Percentiles rank a stretch among this genome's conserved stretches.
phyloP scores from a whole-genome alignment of 129 eudicot species.

The Arctium lappa region DNA sequence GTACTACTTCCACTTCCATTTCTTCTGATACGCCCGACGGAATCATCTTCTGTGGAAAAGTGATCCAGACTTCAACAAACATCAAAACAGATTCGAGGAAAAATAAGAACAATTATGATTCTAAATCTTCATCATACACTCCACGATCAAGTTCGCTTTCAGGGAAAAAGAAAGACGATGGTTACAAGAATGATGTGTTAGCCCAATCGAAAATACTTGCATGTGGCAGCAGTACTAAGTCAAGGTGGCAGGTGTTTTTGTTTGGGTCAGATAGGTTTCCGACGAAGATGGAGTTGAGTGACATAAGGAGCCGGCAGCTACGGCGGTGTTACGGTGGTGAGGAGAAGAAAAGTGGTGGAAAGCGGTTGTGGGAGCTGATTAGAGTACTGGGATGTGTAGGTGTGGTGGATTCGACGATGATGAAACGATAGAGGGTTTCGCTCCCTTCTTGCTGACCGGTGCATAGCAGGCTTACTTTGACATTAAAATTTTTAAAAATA shows the following conservation, averaged over 20 bases:
- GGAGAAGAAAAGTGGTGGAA: no score
- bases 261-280: slow-evolving; percentile 28
- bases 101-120: neutral
- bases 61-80: slow-evolving; percentile 1
- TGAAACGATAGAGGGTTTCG: no score
- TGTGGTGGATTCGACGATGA: no score
- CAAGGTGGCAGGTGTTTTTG: slow-evolving; percentile 28
- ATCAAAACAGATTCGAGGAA: neutral
- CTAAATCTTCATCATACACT: neutral
- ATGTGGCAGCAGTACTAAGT: slow-evolving; percentile 1
- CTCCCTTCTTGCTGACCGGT: no score
- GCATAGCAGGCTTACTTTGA: no score
- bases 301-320: slow-evolving; percentile 38
- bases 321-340: neutral
- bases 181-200: neutral
- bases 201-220: slow-evolving; percentile 3
- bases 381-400: no score
- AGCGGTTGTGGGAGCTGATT: no score
- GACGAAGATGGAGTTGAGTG: slow-evolving; percentile 23
- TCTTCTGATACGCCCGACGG: neutral
- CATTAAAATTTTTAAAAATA: no score
- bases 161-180: no score
- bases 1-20: neutral
- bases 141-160: neutral
- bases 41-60: slow-evolving; percentile 17